A percentile compares a stretch with the other conserved stretches of the same genome.
These are phyloP conservation scores for Lentinula guzmanii DNA, from an alignment of 768 basidiomycete genomes.

Conservation along the genomic window DNA sequence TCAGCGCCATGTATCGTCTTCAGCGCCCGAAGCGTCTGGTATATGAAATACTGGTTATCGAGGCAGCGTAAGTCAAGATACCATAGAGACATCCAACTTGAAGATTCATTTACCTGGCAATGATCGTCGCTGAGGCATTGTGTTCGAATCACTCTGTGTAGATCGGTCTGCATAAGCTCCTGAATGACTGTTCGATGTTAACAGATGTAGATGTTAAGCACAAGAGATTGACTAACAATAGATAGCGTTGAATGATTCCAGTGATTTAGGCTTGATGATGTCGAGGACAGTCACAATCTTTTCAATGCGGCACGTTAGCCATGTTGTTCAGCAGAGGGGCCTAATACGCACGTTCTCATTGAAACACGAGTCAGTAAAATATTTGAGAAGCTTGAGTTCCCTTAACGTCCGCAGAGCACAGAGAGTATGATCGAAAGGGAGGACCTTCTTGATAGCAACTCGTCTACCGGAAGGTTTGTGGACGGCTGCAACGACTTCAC, in stretches of 20 bases:
- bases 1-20: conserved; percentile 96
- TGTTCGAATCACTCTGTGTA: conserved; percentile 94
- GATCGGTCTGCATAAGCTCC: conserved; percentile 93
- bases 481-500: conserved; percentile 90
- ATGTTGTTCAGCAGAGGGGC: background rate
- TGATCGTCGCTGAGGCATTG: conserved; percentile 96
- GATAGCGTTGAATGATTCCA: conserved; percentile 83
- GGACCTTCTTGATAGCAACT: conserved; percentile 96
- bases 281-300: conserved; percentile 89
- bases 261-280: conserved; percentile 76
- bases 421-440: conserved; percentile 94
- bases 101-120: conserved; percentile 4
- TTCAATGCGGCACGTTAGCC: conserved; percentile 7
- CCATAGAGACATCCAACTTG: background rate
- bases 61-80: conserved; percentile 24
- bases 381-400: conserved; percentile 79
- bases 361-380: conserved; percentile 81
- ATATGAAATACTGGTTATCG: conserved; percentile 76
- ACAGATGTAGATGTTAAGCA: background rate
- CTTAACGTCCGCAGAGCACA: conserved; percentile 85
- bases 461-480: conserved; percentile 83
- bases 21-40: conserved; percentile 89
- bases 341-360: conserved; percentile 68
- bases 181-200: conserved; percentile 57
- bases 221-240: conserved; percentile 44